These are phyloP conservation scores for Lepidium didymum DNA, from an alignment of 345 rosid species.

Conservation along the genomic window DNA sequence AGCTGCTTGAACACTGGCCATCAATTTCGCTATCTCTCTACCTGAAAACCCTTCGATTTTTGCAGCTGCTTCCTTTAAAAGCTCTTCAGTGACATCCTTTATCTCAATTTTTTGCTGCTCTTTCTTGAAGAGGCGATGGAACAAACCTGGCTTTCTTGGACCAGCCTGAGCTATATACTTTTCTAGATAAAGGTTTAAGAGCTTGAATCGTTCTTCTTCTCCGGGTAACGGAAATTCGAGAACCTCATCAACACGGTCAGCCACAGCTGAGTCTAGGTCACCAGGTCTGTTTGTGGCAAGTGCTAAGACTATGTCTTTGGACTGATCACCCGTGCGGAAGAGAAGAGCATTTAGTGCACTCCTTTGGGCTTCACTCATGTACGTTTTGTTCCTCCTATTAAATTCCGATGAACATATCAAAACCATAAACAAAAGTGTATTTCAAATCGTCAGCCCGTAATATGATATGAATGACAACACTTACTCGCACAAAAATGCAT, in stretches of 20 bases:
- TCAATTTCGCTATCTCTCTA: slow-evolving; percentile 85
- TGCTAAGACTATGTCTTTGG: slow-evolving; percentile 90
- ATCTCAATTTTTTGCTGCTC: slow-evolving; percentile 71
- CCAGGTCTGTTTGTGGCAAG: slow-evolving; percentile 96
- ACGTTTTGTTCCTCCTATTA: slow-evolving; percentile 84
- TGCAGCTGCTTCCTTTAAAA: slow-evolving; percentile 74
- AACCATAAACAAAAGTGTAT: background rate
- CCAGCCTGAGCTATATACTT: slow-evolving; percentile 86
- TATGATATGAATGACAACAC: slow-evolving; percentile 18
- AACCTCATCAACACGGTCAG: slow-evolving; percentile 88
- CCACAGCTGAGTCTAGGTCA: slow-evolving; percentile 92
- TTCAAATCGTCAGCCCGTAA: background rate
- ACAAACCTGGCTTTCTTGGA: slow-evolving; percentile 48
- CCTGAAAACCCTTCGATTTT: slow-evolving; percentile 91
- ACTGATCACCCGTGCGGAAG: slow-evolving; percentile 89
- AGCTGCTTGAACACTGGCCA: slow-evolving; percentile 94
- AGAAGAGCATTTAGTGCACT: slow-evolving; percentile 97
- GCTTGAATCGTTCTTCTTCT: slow-evolving; percentile 77
- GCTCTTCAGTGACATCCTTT: slow-evolving; percentile 65
- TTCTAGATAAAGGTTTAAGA: slow-evolving; percentile 72
- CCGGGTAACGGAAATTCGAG: slow-evolving; percentile 87
- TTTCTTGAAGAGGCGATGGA: slow-evolving; percentile 49
- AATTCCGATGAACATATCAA: background rate
- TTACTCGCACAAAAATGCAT: slow-evolving; percentile 99
- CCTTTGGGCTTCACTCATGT: slow-evolving; percentile 97